phyloP scores from a whole-genome alignment of 1,139 yeast species.

The Hansenula sp. region DNA sequence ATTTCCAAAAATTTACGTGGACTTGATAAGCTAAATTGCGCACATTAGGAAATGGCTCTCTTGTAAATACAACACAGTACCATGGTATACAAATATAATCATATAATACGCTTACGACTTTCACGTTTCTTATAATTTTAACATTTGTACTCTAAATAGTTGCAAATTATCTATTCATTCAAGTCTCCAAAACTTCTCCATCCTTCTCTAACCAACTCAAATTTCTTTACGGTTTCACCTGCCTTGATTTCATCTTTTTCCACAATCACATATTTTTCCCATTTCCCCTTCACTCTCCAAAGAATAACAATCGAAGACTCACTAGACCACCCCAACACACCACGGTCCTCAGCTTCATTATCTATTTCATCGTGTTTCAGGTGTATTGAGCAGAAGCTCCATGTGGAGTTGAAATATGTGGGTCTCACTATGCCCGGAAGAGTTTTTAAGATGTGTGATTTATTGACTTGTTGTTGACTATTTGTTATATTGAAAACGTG shows the following conservation, averaged over 20 bases:
- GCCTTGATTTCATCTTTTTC: constrained; percentile 34
- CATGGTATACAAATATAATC: not conserved
- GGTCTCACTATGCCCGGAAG: constrained; percentile 64
- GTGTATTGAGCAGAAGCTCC: constrained; percentile 86
- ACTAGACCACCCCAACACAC: constrained; percentile 77
- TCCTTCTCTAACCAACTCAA: constrained; percentile 69
- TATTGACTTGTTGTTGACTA: constrained; percentile 35
- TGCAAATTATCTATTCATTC: not conserved
- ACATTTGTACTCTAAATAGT: too few species aligned
- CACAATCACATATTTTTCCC: constrained; percentile 81
- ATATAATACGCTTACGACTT: not conserved
- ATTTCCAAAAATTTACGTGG: constrained; percentile 30
- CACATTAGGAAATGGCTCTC: not conserved
- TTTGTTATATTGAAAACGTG: constrained; percentile 66
- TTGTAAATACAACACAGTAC: not conserved
- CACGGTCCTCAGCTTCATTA: constrained; percentile 41
- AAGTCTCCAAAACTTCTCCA: constrained; percentile 61
- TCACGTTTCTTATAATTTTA: too few species aligned
- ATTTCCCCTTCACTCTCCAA: constrained; percentile 69
- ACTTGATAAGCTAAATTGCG: constrained; percentile 1
- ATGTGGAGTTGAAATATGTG: constrained; percentile 75
- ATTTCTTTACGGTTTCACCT: constrained; percentile 29
- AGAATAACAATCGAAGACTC: constrained; percentile 63
- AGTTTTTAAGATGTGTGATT: constrained; percentile 64
- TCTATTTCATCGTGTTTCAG: constrained; percentile 36